Conservation (phyloP, 2,329 filamentous ascomycete species). For the Ophidiomyces ophidiicola region DNA sequence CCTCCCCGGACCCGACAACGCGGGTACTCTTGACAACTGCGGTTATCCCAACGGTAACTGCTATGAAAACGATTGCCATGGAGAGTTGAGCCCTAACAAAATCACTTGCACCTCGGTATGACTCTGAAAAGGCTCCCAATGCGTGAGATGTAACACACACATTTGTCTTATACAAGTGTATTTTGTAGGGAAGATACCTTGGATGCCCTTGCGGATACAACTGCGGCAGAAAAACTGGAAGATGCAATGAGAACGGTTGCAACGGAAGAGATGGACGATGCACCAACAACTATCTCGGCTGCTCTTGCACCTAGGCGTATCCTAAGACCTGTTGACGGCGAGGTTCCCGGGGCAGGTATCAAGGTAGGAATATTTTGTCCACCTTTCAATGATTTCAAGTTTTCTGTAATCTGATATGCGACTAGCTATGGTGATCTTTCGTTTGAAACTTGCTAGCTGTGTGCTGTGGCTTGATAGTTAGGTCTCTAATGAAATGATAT, state of each 20-base stretch:
- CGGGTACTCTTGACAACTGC: slow-evolving; percentile 8
- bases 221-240: slow-evolving; percentile 10
- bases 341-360: no score
- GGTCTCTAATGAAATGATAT: no score
- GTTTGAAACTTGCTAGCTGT: no score
- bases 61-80: slow-evolving; percentile 13
- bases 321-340: no score
- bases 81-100: slow-evolving; percentile 9
- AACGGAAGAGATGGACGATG: slow-evolving; percentile 10
- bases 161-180: neutral
- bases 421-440: no score
- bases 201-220: slow-evolving; percentile 13
- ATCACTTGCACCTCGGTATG: slow-evolving; percentile 13
- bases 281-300: slow-evolving; percentile 13
- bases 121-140: neutral
- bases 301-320: slow-evolving; percentile 10
- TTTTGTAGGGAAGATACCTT: slow-evolving; percentile 10
- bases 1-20: slow-evolving; percentile 1
- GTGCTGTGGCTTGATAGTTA: no score
- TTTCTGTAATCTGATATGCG: no score
- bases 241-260: slow-evolving; percentile 13
- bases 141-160: no score
- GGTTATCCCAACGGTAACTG: slow-evolving; percentile 14
- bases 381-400: no score
- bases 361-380: no score